Evolutionary conservation across 2,329 filamentous ascomycete species (phyloP).

Genomic region (Exophiala viscosa): DNA sequence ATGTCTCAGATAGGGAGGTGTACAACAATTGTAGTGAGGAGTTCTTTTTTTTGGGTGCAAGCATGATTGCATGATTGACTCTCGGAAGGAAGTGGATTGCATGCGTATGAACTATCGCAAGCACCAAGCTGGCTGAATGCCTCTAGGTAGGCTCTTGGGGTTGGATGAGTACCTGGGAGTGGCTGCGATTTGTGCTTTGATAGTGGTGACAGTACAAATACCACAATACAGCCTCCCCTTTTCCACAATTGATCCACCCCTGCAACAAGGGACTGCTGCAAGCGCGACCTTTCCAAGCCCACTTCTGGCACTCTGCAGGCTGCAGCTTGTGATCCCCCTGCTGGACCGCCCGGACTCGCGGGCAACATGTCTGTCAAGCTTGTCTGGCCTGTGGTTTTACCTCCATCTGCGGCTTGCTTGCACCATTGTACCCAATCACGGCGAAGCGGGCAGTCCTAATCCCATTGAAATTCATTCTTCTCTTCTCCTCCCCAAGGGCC

Average conservation of each 20-base stretch:
- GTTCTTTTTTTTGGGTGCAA: too few species aligned
- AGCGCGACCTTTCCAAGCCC: not conserved
- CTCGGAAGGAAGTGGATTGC: too few species aligned
- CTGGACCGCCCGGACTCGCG: not conserved
- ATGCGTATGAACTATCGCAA: too few species aligned
- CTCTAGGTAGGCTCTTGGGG: too few species aligned
- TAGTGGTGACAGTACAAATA: conserved; percentile 7
- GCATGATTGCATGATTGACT: not conserved
- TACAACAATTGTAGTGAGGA: not conserved
- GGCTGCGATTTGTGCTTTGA: too few species aligned
- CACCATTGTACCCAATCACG: conserved; percentile 1
- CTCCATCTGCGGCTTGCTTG: not conserved
- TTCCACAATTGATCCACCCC: conserved; percentile 13
- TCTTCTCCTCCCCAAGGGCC: conserved; percentile 5
- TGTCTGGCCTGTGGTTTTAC: not conserved
- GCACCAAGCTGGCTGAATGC: too few species aligned
- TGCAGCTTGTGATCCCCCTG: conserved; percentile 1
- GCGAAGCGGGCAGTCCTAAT: not conserved
- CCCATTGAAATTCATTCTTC: conserved; percentile 10
- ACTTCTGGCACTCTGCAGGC: not conserved
- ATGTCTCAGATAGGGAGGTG: conserved; percentile 1
- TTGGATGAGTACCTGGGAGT: not conserved
- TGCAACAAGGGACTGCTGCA: conserved; percentile 11
- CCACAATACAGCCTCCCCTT: conserved; percentile 12
- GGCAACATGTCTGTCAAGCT: too few species aligned